Evolutionary conservation across 768 basidiomycete species (phyloP), one percentile per base, ranked within the genome.

Genomic region (Lanmaoa pseudosensibilis): DNA sequence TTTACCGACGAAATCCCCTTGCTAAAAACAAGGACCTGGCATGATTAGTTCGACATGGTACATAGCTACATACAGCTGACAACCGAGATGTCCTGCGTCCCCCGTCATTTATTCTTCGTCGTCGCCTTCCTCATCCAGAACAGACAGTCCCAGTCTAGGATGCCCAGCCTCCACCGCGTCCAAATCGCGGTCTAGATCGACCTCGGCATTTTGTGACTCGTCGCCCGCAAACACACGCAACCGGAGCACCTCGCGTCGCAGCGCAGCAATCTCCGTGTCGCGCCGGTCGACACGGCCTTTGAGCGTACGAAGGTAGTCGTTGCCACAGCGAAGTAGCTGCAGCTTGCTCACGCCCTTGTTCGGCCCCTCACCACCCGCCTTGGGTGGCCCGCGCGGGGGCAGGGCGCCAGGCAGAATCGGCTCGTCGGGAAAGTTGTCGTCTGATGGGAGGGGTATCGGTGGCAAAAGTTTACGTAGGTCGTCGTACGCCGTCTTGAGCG

Each of bases 291-390:
- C 82, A 32, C 90, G 83, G 18, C 76, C 86, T 57, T 89, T 89
- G 64, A 97, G 79, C 58, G 82, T 75, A 61, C 87, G 79, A 59
- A 98, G 87, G 68, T 81, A 95, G 69, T 94, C 90, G 70, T 98
- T 98, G 36, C 90, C 91, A 66, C 92, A 95, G 56, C 92, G 85
- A 53, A 98, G 73, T 37, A 98, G 75, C 73, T 96, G 94, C 54
- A 97, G 77, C 78, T 97, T 98, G 78, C 91, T 93, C 46, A 98
- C 93, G 16, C 87, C 87, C 66, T 94, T 89, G 72, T 98, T 98
- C 11, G 94, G 94, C n/a, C 94, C 94, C 56, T 95, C 92, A 3
- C 83, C 80, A 50, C 90, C 83, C 25, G 87, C 83, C 71, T 94
- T 85, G 5, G 93, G 92, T 9, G 94, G 90, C 0, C 95, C 89